Evolutionary conservation across 225 moss, liverwort and hornwort genomes (phyloP).

Genomic region (Antitrichia curtipendula): DNA sequence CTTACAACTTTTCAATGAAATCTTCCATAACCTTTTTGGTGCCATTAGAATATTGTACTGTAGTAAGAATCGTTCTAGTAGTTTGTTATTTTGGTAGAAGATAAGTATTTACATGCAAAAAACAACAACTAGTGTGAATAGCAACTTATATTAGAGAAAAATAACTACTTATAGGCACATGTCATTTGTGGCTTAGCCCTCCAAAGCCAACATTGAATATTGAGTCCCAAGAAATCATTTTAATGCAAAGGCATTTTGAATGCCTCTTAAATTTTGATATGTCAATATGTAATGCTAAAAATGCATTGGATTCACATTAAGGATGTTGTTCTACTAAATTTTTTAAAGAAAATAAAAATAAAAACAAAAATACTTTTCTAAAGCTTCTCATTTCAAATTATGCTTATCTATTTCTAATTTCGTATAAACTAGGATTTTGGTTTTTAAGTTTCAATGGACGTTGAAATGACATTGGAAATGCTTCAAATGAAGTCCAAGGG

Average conservation of each 20-base stretch:
- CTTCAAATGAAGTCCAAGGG: neutral
- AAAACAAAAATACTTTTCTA: neutral
- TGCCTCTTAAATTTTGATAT: neutral
- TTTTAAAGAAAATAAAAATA: neutral
- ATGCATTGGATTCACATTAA: neutral
- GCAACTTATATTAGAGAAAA: neutral
- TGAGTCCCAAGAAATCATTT: neutral
- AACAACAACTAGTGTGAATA: neutral
- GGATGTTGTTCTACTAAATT: neutral
- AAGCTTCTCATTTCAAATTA: neutral
- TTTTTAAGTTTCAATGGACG: neutral
- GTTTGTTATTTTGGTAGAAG: neutral
- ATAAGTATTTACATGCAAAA: neutral
- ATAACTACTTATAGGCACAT: rapidly evolving
- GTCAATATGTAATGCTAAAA: neutral
- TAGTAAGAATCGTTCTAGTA: rapidly evolving
- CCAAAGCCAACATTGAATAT: neutral
- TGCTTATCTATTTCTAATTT: neutral
- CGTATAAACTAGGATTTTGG: neutral
- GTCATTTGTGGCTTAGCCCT: rapidly evolving
- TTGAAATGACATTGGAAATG: neutral
- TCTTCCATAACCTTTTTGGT: neutral
- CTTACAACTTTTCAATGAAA: neutral
- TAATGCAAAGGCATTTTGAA: neutral
- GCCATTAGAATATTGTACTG: neutral